Percentiles rank a stretch among this genome's conserved stretches.
Conservation (phyloP, 2,329 filamentous ascomycete genomes). For the Chrysoporthe deuterocubensis region DNA sequence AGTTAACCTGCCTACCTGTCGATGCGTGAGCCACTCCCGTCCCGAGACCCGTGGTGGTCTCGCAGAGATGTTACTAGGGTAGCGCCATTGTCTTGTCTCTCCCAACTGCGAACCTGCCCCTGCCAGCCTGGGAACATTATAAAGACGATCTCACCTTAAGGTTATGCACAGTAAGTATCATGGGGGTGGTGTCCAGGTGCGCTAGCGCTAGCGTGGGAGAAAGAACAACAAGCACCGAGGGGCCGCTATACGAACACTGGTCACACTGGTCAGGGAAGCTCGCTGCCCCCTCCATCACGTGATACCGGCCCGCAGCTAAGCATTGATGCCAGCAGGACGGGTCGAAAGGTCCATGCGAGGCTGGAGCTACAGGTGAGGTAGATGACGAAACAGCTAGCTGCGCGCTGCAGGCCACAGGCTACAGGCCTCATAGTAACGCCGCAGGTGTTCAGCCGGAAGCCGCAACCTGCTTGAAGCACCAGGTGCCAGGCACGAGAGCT, state of each 20-base stretch:
- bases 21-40: not conserved
- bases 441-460: not conserved
- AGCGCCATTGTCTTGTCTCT: not conserved
- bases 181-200: not conserved
- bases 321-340: not conserved
- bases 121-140: not conserved
- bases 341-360: constrained; percentile 1
- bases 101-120: not conserved
- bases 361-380: constrained; percentile 3
- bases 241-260: not conserved
- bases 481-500: constrained; percentile 1
- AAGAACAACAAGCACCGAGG: not conserved
- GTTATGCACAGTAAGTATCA: not conserved
- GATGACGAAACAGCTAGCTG: constrained; percentile 16
- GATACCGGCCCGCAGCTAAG: not conserved
- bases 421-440: not conserved
- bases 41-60: not conserved
- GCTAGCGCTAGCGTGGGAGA: not conserved
- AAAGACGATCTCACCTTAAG: not conserved
- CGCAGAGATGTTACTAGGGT: not conserved
- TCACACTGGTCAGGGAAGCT: not conserved
- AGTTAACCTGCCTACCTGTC: too few relatives aligned
- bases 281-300: not conserved
- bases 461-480: not conserved
- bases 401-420: not conserved